Base-by-base conservation (phyloP, 495 filamentous ascomycete species). In the Paragyromitra xinjiangensis region DNA sequence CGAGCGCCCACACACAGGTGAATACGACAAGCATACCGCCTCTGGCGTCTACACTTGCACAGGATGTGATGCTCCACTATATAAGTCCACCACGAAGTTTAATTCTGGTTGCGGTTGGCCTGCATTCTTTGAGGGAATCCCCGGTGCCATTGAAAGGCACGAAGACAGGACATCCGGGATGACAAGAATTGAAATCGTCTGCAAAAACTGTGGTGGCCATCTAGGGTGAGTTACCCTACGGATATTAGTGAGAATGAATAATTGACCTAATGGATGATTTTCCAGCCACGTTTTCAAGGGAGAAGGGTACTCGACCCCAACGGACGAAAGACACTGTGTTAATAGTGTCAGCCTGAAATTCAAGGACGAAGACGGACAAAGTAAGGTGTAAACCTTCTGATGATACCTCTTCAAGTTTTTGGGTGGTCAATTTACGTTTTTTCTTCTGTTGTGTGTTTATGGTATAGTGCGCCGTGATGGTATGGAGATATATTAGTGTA, bases 31-130 rank as follows among this genome's bases (percentile, higher is more conserved):
- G 81, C 94, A 97, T 85, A 89, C 92, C n/a, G 78, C 84, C 0
- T 74, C 85, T 26, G 95, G 95, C 48, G 87, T 92, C 61, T 97
- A 97, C 86, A 89, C 85, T 70, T 99, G 95, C 85, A 92, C 91
- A 3, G 95, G 88, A 61, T 99, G 95, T 86, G 82, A 89, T 78
- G 89, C 95, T 5, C 94, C 95, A 5, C 90, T 99, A 12, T 99
- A 99, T 87, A 92, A 87, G 80, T 93, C 95, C 9, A 87, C 85
- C 70, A 93, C 95, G 84, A 99, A 99, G 82, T 99, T 99, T 87
- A 92, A 93, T 82, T 95, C 92, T 42, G 94, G 94, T 39, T 99
- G 95, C 84, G 95, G 95, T 63, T 99, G 95, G 95, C 95, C 95
- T 0, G 95, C 95, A 9, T 99, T 98, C 83, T 99, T 94, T 75